phyloP scores from a whole-genome alignment of 306 rosid species.

The Glycine tomentella region DNA sequence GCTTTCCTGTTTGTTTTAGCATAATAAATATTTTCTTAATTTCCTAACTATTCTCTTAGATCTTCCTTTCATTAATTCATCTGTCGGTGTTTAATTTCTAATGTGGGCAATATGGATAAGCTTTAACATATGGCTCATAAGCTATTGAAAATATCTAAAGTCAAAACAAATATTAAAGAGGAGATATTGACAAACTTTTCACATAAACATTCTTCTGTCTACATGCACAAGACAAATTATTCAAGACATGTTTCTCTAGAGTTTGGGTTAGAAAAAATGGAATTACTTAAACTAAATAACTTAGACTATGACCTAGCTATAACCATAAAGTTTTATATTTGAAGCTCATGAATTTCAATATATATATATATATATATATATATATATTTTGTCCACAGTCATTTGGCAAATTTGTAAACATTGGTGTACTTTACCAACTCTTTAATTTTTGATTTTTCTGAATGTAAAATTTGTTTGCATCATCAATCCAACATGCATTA shows the following conservation, averaged over 20 bases:
- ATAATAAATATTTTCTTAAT: no score
- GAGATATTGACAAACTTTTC: neutral
- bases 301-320: neutral
- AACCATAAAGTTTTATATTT: neutral
- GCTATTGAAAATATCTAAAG: neutral
- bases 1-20: no score
- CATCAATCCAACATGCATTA: neutral
- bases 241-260: neutral
- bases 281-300: no score
- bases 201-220: neutral
- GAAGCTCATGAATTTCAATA: neutral
- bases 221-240: neutral
- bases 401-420: neutral
- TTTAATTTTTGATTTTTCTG: neutral
- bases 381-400: neutral
- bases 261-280: no score
- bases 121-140: neutral
- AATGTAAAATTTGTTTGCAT: neutral
- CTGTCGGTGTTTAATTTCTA: neutral
- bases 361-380: no score
- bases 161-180: neutral
- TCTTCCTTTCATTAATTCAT: neutral
- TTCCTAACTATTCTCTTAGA: neutral
- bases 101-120: conserved; percentile 1
- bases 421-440: neutral